phyloP scores from a whole-genome alignment of 78 protist genomes.

The Acrasis kona region DNA sequence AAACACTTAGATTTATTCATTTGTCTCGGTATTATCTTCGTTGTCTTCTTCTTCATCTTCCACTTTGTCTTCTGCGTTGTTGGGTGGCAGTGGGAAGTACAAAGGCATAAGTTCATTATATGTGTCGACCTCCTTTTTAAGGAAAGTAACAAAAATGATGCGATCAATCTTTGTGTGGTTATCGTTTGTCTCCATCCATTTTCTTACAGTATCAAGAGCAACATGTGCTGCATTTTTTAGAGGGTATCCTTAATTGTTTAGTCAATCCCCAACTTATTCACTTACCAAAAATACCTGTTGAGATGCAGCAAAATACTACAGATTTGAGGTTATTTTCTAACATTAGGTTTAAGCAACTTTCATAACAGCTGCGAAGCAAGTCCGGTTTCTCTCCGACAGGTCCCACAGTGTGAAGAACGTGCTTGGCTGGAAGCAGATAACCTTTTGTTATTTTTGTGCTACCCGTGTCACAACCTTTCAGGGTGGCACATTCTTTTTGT shows the following conservation, averaged over 20 bases:
- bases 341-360: not conserved
- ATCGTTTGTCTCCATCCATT: slow-evolving; percentile 1
- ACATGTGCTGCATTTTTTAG: slow-evolving; percentile 5
- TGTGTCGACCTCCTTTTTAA: not conserved
- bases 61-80: no score
- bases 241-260: no score
- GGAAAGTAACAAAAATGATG: not conserved
- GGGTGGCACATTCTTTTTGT: slow-evolving; percentile 13
- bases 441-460: slow-evolving; percentile 28
- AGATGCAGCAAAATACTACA: slow-evolving; percentile 45
- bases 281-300: slow-evolving; percentile 52
- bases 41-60: no score
- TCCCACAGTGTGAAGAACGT: slow-evolving; percentile 61
- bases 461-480: slow-evolving; percentile 20
- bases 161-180: not conserved
- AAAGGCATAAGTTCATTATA: not conserved
- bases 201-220: slow-evolving; percentile 11
- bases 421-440: slow-evolving; percentile 34
- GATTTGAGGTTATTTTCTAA: not conserved
- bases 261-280: not conserved
- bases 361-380: not conserved
- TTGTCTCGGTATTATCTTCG: no score
- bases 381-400: slow-evolving; percentile 25
- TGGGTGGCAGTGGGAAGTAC: not conserved
- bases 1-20: no score